Conservation (phyloP, 2,329 filamentous ascomycete species). For the Colletotrichum somersetense region DNA sequence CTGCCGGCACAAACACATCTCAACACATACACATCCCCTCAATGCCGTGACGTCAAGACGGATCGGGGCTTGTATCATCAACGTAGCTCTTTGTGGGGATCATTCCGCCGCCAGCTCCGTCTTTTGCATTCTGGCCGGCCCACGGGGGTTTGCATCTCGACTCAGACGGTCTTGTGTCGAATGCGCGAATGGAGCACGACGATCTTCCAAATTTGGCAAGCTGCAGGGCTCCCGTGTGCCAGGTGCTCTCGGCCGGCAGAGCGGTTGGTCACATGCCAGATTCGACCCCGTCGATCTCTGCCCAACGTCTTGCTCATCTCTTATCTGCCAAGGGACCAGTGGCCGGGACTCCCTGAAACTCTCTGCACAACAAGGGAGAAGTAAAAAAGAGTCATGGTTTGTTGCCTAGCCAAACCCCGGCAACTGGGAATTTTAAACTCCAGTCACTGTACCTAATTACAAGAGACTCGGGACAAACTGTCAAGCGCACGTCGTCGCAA, state of each 20-base stretch:
- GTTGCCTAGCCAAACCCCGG: background rate
- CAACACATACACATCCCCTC: background rate
- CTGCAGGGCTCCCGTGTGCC: background rate
- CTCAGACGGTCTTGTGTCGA: background rate
- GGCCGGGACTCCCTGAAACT: slow-evolving; percentile 9
- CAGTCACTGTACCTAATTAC: background rate
- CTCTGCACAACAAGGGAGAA: background rate
- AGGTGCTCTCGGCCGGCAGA: slow-evolving; percentile 12
- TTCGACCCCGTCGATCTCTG: slow-evolving; percentile 18
- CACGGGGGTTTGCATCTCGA: background rate
- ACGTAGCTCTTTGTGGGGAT: background rate
- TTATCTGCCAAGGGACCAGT: slow-evolving; percentile 19
- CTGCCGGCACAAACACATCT: background rate
- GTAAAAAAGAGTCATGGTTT: background rate
- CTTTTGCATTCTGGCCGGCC: background rate
- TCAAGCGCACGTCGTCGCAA: background rate
- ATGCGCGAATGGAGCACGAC: background rate
- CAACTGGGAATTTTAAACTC: slow-evolving; percentile 4
- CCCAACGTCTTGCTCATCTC: background rate
- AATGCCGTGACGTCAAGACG: slow-evolving; percentile 26
- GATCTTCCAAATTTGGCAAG: slow-evolving; percentile 8
- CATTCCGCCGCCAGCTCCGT: background rate
- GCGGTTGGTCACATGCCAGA: slow-evolving; percentile 20
- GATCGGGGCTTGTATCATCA: slow-evolving; percentile 30
- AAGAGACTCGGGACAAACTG: background rate